Percentiles rank a stretch among this genome's conserved stretches.
Conservation (phyloP, 805 yeast genomes). For the Candida nemodendra region DNA sequence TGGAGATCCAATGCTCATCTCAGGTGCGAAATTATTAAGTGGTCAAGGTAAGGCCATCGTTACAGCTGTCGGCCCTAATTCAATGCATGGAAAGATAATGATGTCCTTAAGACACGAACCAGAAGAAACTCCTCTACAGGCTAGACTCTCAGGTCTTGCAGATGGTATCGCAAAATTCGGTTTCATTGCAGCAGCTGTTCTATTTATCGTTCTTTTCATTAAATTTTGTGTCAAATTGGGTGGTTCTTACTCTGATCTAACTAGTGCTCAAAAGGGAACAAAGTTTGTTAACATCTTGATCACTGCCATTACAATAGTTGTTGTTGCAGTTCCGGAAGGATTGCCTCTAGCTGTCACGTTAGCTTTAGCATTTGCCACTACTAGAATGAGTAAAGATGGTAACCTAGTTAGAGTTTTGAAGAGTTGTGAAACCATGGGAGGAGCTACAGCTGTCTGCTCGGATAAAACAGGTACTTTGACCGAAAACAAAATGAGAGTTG, state of each 20-base stretch:
- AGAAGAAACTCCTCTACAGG: conserved; percentile 88
- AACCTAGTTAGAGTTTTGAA: conserved; percentile 90
- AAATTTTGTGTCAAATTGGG: conserved; percentile 65
- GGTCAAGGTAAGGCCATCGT: conserved; percentile 86
- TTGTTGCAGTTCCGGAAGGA: conserved; percentile 99
- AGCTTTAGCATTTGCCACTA: conserved; percentile 96
- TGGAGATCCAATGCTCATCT: conserved; percentile 80
- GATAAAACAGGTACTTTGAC: conserved; percentile 98
- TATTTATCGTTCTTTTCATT: conserved; percentile 76
- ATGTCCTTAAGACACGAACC: conserved; percentile 69
- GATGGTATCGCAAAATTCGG: conserved; percentile 96
- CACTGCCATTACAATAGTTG: conserved; percentile 88
- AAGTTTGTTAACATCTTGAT: conserved; percentile 81
- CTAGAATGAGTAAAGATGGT: conserved; percentile 96
- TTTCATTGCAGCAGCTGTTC: conserved; percentile 74
- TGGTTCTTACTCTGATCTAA: conserved; percentile 41
- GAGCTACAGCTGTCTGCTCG: conserved; percentile 95
- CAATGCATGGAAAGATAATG: conserved; percentile 92
- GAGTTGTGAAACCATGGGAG: conserved; percentile 98
- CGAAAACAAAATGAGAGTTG: conserved; percentile 90
- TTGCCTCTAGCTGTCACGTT: conserved; percentile 95
- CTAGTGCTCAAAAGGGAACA: conserved; percentile 77
- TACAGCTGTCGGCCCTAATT: conserved; percentile 86
- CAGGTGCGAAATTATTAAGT: conserved; percentile 84
- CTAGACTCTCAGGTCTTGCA: conserved; percentile 75